phyloP scores from a whole-genome alignment of 805 yeast genomes.

The Metschnikowia arizonensis region DNA sequence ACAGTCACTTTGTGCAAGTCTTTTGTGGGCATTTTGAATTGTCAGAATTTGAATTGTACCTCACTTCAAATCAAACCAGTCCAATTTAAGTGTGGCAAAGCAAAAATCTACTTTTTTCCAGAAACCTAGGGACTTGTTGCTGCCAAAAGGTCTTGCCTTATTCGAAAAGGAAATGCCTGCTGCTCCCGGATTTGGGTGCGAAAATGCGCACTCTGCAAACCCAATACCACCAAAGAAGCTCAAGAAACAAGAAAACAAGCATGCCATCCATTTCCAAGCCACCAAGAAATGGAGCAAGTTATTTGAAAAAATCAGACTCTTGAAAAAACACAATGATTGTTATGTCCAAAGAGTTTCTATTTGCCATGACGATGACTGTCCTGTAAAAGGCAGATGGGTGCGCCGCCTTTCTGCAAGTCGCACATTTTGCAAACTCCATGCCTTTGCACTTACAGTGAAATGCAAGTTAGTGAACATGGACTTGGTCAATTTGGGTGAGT shows the following conservation, averaged over 20 bases:
- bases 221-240: not conserved
- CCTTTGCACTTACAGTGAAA: not conserved
- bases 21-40: too few relatives aligned
- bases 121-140: not conserved
- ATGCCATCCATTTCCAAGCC: too few relatives aligned
- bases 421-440: not conserved
- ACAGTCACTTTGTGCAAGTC: too few relatives aligned
- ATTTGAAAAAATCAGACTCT: not conserved
- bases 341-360: not conserved
- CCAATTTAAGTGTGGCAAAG: too few relatives aligned
- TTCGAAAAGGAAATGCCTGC: not conserved
- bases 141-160: not conserved
- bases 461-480: not conserved
- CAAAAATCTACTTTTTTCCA: not conserved
- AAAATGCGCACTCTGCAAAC: too few relatives aligned
- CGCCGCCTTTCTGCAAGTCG: not conserved
- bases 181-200: too few relatives aligned
- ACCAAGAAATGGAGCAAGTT: not conserved
- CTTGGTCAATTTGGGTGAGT: not conserved
- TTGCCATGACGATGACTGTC: not conserved
- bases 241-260: too few relatives aligned
- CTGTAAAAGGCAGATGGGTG: not conserved
- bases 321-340: not conserved
- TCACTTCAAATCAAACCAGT: too few relatives aligned
- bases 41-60: too few relatives aligned